A percentile compares a stretch with the other conserved stretches of the same genome.
phyloP scores from a whole-genome alignment of 495 filamentous ascomycete genomes.

The Halenospora varia region DNA sequence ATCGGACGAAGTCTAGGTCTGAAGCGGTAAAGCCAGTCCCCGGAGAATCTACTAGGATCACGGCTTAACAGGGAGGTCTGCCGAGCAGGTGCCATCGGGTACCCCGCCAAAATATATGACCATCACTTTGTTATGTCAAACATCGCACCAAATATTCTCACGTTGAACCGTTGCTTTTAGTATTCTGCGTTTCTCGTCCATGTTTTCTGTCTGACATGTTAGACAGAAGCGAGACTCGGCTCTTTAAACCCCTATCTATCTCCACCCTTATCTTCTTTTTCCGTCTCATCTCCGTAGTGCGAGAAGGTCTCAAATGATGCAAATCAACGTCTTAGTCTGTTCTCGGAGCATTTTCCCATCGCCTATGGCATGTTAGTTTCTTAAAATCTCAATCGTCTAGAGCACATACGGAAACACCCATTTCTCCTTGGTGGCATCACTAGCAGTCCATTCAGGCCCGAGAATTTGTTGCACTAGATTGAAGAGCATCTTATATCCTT shows the following conservation, averaged over 20 bases:
- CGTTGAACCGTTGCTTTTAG: no score
- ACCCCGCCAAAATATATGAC: not conserved
- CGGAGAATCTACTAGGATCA: not conserved
- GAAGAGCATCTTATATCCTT: constrained; percentile 45
- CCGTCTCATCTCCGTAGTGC: no score
- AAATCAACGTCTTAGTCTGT: no score
- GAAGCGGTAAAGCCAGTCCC: not conserved
- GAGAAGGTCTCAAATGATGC: no score
- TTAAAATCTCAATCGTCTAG: constrained; percentile 10
- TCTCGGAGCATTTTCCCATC: not conserved
- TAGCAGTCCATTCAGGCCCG: constrained; percentile 31
- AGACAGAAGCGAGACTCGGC: no score
- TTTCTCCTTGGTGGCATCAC: constrained; percentile 24
- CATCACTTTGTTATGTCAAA: no score
- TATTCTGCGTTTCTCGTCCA: no score
- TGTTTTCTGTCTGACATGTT: no score
- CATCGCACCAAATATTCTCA: no score
- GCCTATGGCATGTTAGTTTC: not conserved
- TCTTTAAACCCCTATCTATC: no score
- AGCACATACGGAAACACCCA: constrained; percentile 30
- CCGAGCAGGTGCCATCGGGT: not conserved
- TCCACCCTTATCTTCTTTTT: no score
- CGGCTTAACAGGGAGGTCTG: not conserved
- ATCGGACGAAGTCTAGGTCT: not conserved
- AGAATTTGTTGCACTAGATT: constrained; percentile 38